Evolutionary conservation across 163 green algal genomes (phyloP).

Genomic region (Scenedesmus sp.): DNA sequence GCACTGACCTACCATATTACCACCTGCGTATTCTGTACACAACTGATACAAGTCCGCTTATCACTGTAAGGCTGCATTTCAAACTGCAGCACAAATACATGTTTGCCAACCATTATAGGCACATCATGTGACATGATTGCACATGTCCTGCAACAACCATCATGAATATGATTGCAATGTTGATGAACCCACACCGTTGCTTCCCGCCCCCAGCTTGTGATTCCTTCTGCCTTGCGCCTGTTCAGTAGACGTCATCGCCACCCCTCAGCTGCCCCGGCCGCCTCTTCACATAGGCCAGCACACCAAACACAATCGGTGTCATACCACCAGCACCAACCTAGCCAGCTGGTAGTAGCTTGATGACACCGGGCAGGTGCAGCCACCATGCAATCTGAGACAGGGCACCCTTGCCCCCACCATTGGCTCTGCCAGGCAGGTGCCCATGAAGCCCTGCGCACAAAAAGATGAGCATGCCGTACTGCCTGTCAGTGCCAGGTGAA

Average conservation of each 20-base stretch:
- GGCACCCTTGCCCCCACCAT: not conserved
- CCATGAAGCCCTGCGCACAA: not conserved
- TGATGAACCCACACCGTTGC: too few species aligned
- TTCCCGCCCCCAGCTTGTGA: not conserved
- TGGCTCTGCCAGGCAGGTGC: conserved; percentile 9
- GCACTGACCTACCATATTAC: too few species aligned
- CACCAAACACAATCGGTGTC: conserved; percentile 18
- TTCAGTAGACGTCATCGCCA: conserved; percentile 42
- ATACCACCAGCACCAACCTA: conserved; percentile 6
- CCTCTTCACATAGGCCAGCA: conserved; percentile 17
- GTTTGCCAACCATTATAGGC: not conserved
- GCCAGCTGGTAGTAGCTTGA: conserved; percentile 7
- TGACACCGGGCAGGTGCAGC: conserved; percentile 29
- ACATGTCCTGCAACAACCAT: not conserved
- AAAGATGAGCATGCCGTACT: not conserved
- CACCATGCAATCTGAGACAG: conserved; percentile 38
- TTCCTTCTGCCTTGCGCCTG: not conserved
- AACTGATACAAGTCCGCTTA: too few species aligned
- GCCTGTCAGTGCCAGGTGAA: too few species aligned
- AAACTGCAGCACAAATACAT: too few species aligned
- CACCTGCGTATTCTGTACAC: too few species aligned
- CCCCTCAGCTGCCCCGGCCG: conserved; percentile 36
- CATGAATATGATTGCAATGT: too few species aligned
- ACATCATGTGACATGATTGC: not conserved
- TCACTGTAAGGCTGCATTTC: too few species aligned